Base-by-base conservation (phyloP, 352 stramenopile genomes). In the Aphanomyces stellatus region DNA sequence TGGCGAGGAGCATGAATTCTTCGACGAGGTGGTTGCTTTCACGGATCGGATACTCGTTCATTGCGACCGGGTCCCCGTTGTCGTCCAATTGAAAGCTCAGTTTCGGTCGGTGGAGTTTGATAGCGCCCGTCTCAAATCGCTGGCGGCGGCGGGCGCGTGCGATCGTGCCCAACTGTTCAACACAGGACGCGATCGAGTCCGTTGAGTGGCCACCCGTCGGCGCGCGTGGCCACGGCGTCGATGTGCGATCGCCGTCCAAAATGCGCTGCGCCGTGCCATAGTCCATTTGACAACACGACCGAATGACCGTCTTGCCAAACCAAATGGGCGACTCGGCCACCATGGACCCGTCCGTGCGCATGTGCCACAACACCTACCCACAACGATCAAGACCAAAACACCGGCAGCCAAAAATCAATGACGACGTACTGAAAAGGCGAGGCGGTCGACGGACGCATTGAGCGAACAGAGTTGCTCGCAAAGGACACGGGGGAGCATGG, bases 1-100 rank as follows among this genome's bases (percentile, higher is more conserved):
- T 99, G 4, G 97, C 97, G 30, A 99, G 70, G 4, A 99, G 80
- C 96, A 99, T 99, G 78, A 97, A 99, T 75, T 99, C 97, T 76
- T 99, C 96, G 7, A 99, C 87, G 10, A 98, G 73, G 5, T 88
- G 77, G 70, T 99, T 99, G 35, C 89, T 98, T 72, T 99, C 88
- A 33, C 93, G 90, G 35, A 98, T 90, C 17, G 93, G 81, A 69
- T 98, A 98, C 2, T 82, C 86, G 6, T 81, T 79, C 43, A 90
- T 95, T 0, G 79, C 65, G n/a, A 85, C 80, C 8, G 96, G 95
- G 35, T 98, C 94, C 5, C 91, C 87, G 73, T 96, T 91, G 0
- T 79, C 76, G 68, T 98, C 93, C n/a, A 98, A 70, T 31, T 88
- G 76, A 79, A 99, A 98, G 42, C 86, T 82, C 11, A 99, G 71